Evolutionary conservation across 305 asterid species (phyloP), one percentile per base, ranked within the genome.

Genomic region (Fraxinus paxiana): DNA sequence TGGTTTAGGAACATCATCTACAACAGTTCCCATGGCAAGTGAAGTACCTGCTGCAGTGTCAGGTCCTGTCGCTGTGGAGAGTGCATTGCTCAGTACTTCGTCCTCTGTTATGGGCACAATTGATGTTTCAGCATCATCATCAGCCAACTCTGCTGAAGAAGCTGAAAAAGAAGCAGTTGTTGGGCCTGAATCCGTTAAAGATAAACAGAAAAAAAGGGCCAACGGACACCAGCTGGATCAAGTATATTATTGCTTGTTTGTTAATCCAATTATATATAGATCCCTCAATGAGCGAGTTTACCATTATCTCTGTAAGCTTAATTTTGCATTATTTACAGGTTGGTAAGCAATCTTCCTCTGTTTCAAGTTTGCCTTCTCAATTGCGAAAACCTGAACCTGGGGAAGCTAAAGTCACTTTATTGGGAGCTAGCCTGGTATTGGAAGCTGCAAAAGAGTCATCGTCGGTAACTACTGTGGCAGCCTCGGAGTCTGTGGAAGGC

Each of bases 281-380:
- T 12, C 82, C 73, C 56, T 33, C 70, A 73, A 38, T 63, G 59
- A 77, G 82, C 34, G 81, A 81, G 73, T 79, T 84, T 82, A 63
- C 78, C 9, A 12, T 51, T 73, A 37, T 71, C 65, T 75, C 65
- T 75, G 31, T 86, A 80, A 37, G 71, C 79, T 75, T 70, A 54
- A 65, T 13, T 78, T 24, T 72, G 48, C 76, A 20, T 37, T 69
- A 38, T 76, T 34, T 82, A 83, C 90, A 93, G 98, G 90, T 80
- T 84, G 86, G 75, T 77, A 81, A 80, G 54, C 76, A 69, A 59
- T 80, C 86, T 73, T 75, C 84, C 56, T 30, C 89, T 78, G 78
- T 67, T 70, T 85, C 86, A 80, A 89, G 75, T 84, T 79, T 75
- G 72, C 86, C 91, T 77, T 82, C 90, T 79, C 93, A 83, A 73